Conservation (phyloP, 1,284 basidiomycete species). For the Cutaneotrichosporon cavernicola region DNA sequence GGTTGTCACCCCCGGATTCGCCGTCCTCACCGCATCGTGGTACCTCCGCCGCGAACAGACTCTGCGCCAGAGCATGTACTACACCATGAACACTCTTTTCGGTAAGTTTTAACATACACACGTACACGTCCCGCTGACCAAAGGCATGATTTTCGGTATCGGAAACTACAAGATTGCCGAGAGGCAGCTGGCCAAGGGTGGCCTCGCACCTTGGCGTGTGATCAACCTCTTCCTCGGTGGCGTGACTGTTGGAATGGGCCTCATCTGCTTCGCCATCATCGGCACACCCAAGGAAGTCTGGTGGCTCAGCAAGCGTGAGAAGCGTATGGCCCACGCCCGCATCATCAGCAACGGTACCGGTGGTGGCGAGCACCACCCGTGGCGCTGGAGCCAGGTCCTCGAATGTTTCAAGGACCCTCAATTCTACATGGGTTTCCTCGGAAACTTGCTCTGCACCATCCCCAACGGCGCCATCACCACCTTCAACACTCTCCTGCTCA, state of each 20-base stretch:
- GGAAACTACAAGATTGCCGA: conserved; percentile 33
- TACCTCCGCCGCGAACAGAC: conserved; percentile 20
- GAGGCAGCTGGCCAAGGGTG: conserved; percentile 23
- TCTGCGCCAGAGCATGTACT: conserved; percentile 27
- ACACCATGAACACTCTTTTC: conserved; percentile 36
- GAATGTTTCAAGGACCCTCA: conserved; percentile 38
- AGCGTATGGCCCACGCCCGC: conserved; percentile 33
- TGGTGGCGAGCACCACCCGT: conserved; percentile 28
- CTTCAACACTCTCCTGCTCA: conserved; percentile 24
- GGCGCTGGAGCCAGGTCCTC: conserved; percentile 32
- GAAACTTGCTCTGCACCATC: conserved; percentile 29
- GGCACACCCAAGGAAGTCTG: conserved; percentile 36
- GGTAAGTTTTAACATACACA: conserved; percentile 22
- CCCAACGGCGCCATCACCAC: conserved; percentile 31
- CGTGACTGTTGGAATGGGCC: conserved; percentile 24
- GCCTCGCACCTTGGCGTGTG: conserved; percentile 30
- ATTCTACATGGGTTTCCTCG: conserved; percentile 24
- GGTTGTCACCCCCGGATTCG: conserved; percentile 36
- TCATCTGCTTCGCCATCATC: conserved; percentile 21
- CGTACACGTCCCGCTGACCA: not conserved
- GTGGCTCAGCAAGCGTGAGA: conserved; percentile 33
- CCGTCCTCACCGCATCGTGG: conserved; percentile 18
- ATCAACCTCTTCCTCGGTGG: conserved; percentile 41
- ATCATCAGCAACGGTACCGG: conserved; percentile 28
- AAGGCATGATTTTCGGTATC: conserved; percentile 19